Base-by-base conservation (phyloP, 495 filamentous ascomycete species). In the Tirmania nivea region DNA sequence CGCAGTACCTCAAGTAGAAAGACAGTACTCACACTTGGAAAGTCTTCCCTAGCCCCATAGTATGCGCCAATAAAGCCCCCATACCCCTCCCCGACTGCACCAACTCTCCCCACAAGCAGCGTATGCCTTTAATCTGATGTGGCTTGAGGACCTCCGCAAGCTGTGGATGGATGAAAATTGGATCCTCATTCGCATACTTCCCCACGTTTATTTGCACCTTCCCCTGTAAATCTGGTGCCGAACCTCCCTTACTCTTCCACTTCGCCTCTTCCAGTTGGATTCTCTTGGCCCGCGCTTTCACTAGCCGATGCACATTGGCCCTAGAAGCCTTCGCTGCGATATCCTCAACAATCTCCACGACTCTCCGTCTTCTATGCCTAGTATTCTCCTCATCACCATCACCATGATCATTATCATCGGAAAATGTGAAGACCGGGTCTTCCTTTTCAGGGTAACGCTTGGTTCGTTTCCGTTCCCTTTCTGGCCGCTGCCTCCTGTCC, bases 31-130 rank as follows among this genome's bases (percentile, higher is more conserved):
- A 75, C 70, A 81, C 71, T 62, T 94, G 89, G 77, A 94, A 83
- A 0, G 89, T 94, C 66, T 96, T 96, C 12, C 88, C 88, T 14
- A 96, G 66, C 2, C 88, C 88, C 89, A 94, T 94, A 1, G 84
- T 85, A 63, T 94, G 88, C 2, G 88, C 85, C 34, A 96, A 73
- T 3, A 95, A 69, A 59, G 85, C 92, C 7, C 88, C 88, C 48
- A 20, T 50, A 21, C 20, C 12, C 63, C 83, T 77, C 21, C 69
- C 69, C 3, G 61, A 63, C 34, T 71, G 70, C 8, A 86, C 78
- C 21, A 94, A 63, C 55, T 92, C 81, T 55, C 83, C 76, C 86
- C 88, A 96, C 74, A 96, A 74, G 66, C 94, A 94, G 19, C 81
- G 79, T 50, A 94, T 76, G 4, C 89, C 88, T 1, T 73, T 62